Evolutionary conservation across 2,329 filamentous ascomycete species (phyloP).

Genomic region (Myriosclerotinia duriaeana): DNA sequence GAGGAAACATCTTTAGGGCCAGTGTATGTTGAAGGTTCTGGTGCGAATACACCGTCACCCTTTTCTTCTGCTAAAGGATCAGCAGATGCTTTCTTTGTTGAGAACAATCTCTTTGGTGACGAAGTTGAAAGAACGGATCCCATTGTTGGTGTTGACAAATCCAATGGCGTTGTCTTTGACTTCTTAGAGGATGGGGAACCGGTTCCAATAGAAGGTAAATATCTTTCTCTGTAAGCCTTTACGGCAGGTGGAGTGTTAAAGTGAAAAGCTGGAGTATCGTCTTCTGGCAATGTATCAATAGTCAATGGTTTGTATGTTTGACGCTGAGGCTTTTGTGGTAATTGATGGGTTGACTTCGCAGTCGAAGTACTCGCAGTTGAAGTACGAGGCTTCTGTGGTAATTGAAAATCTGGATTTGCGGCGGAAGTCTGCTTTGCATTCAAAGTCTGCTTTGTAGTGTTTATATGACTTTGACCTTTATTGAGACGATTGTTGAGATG

Average conservation of each 20-base stretch:
- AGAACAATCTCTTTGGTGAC: neutral
- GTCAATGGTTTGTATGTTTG: neutral
- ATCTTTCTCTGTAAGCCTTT: constrained; percentile 9
- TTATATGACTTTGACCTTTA: neutral
- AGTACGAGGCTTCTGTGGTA: neutral
- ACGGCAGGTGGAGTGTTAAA: neutral
- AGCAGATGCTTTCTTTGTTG: neutral
- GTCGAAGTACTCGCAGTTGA: neutral
- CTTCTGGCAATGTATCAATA: neutral
- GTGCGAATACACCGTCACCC: neutral
- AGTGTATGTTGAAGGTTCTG: too few species aligned
- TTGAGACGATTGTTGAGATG: neutral
- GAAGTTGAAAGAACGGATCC: neutral
- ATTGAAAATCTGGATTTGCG: neutral
- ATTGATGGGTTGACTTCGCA: neutral
- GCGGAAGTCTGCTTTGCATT: neutral
- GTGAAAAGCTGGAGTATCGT: neutral
- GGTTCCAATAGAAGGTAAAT: constrained; percentile 1
- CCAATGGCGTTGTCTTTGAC: neutral
- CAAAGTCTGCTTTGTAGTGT: neutral
- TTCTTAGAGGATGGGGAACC: neutral
- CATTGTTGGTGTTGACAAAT: neutral
- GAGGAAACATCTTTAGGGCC: too few species aligned
- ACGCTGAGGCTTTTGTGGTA: neutral
- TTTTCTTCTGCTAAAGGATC: neutral